Conservation (phyloP, 1,284 basidiomycete species). For the Leccinum solheimii region DNA sequence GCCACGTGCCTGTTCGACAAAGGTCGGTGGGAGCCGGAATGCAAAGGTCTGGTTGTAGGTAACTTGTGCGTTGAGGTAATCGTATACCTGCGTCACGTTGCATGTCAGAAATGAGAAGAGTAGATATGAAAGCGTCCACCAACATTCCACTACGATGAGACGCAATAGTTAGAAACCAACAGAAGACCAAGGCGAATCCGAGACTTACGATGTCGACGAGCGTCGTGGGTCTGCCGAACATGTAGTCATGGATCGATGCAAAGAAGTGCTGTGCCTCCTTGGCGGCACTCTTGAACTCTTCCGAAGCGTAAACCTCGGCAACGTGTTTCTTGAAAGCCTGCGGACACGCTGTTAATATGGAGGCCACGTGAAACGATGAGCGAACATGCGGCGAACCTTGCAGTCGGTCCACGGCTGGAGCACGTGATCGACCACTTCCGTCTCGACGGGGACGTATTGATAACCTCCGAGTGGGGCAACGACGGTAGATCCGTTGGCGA, state of each 20-base stretch:
- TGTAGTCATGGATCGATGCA: slow-evolving; percentile 57
- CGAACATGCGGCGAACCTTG: slow-evolving; percentile 48
- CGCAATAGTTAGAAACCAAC: slow-evolving; percentile 1
- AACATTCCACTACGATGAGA: slow-evolving; percentile 57
- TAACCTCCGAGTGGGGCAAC: slow-evolving; percentile 79
- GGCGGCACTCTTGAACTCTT: slow-evolving; percentile 60
- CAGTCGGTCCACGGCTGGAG: slow-evolving; percentile 87
- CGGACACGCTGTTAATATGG: slow-evolving; percentile 5
- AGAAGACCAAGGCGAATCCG: background rate
- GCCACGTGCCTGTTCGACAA: slow-evolving; percentile 65
- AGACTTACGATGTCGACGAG: slow-evolving; percentile 66
- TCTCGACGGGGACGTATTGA: slow-evolving; percentile 81
- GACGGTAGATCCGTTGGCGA: slow-evolving; percentile 79
- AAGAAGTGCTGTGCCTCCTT: slow-evolving; percentile 65
- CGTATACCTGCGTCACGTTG: slow-evolving; percentile 55
- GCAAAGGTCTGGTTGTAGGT: slow-evolving; percentile 79
- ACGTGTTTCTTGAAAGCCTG: slow-evolving; percentile 69
- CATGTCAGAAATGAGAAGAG: slow-evolving; percentile 16
- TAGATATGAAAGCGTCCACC: slow-evolving; percentile 26
- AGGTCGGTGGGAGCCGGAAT: slow-evolving; percentile 62
- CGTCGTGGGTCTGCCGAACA: slow-evolving; percentile 64
- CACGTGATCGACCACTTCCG: slow-evolving; percentile 76
- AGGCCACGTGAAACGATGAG: slow-evolving; percentile 16
- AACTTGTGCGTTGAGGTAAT: slow-evolving; percentile 74
- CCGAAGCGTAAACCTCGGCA: slow-evolving; percentile 55